Percentiles rank a stretch among this genome's conserved stretches.
Evolutionary conservation across 148 eudicot genomes (phyloP).

Genomic region (Silene uniflora): DNA sequence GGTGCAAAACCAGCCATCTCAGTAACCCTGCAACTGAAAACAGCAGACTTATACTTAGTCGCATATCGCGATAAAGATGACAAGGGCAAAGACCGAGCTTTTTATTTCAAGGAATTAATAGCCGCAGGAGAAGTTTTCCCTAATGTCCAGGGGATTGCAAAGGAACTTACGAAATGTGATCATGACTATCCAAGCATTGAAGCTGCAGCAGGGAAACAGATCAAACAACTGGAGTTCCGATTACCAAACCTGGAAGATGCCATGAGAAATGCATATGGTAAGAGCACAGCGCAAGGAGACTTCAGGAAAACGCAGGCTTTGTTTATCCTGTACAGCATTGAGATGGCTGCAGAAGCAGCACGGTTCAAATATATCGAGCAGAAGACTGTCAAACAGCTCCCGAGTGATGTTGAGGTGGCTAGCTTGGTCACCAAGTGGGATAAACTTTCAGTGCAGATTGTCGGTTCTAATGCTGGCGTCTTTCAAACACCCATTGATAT

Average conservation of each 20-base stretch:
- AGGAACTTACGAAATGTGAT: neutral
- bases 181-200: neutral
- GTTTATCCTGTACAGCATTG: neutral
- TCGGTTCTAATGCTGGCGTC: neutral
- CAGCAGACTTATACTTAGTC: constrained; percentile 1
- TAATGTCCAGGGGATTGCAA: neutral
- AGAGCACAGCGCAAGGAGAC: neutral
- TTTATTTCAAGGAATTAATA: neutral
- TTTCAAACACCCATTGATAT: neutral
- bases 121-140: neutral
- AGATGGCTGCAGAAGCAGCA: constrained; percentile 2
- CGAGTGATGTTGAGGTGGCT: constrained; percentile 10
- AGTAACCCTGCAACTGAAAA: neutral
- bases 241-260: constrained; percentile 3
- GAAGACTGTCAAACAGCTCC: neutral
- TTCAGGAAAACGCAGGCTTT: neutral
- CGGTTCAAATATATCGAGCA: neutral
- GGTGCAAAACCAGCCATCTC: neutral
- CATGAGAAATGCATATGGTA: constrained; percentile 1
- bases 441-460: constrained; percentile 1
- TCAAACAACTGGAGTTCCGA: neutral
- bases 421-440: neutral
- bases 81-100: neutral
- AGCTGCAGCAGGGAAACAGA: neutral
- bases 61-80: neutral